Evolutionary conservation across 2,329 filamentous ascomycete species (phyloP).

Genomic region (Sporothrix schenckii): DNA sequence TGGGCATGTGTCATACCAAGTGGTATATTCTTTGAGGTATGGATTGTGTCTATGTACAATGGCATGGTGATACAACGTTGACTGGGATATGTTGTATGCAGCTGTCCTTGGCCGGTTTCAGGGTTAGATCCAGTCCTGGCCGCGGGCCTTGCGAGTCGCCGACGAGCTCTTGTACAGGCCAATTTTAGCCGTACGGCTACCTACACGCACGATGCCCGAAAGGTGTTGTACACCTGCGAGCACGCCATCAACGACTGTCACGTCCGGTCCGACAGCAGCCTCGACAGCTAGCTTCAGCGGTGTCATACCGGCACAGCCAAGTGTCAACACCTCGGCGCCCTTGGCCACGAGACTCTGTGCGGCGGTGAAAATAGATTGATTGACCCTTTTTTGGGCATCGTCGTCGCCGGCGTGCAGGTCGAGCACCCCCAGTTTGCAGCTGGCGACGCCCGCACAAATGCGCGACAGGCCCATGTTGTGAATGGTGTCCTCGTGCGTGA

Average conservation of each 20-base stretch:
- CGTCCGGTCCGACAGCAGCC: constrained; percentile 33
- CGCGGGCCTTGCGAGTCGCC: constrained; percentile 32
- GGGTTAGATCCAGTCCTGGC: constrained; percentile 33
- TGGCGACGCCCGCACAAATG: constrained; percentile 35
- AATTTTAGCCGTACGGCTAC: constrained; percentile 33
- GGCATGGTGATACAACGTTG: not conserved
- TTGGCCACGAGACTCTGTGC: constrained; percentile 29
- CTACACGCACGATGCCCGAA: constrained; percentile 50
- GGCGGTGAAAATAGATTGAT: constrained; percentile 27
- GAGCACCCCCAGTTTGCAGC: constrained; percentile 35
- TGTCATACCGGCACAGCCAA: constrained; percentile 36
- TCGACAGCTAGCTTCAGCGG: constrained; percentile 35
- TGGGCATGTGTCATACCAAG: constrained; percentile 11
- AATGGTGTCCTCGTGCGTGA: constrained; percentile 33
- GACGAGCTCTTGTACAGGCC: constrained; percentile 33
- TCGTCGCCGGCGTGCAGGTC: constrained; percentile 33
- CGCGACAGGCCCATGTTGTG: constrained; percentile 34
- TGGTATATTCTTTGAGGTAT: not conserved
- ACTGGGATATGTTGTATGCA: not conserved
- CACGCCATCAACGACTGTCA: constrained; percentile 35
- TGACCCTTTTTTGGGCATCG: constrained; percentile 26
- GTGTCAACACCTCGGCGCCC: constrained; percentile 34
- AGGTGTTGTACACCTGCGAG: constrained; percentile 45
- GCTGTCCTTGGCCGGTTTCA: not conserved
- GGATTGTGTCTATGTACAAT: constrained; percentile 2